phyloP scores from a whole-genome alignment of 192 early-diverging fungal species.

The Podila clonocystis region DNA sequence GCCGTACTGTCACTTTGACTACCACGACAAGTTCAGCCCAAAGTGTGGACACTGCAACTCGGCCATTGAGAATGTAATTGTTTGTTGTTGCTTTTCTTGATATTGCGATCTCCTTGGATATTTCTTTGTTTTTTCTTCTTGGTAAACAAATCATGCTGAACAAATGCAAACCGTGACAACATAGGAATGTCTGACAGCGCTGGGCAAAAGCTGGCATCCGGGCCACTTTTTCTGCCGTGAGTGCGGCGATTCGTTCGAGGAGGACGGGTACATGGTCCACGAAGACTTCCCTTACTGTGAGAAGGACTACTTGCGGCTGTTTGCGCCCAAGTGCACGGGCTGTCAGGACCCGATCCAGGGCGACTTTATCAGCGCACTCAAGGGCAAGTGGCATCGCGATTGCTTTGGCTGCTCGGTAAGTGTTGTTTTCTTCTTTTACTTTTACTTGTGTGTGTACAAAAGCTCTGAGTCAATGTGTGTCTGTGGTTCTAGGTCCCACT shows the following conservation, averaged over 20 bases:
- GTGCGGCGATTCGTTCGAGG: slow-evolving; percentile 63
- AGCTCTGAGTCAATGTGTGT: background rate
- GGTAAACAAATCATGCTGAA: background rate
- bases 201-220: slow-evolving; percentile 64
- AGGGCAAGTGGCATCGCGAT: slow-evolving; percentile 65
- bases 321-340: slow-evolving; percentile 62
- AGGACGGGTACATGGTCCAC: slow-evolving; percentile 61
- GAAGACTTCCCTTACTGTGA: slow-evolving; percentile 67
- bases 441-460: background rate
- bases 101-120: too few species aligned
- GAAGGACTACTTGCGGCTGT: slow-evolving; percentile 60
- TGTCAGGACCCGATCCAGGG: slow-evolving; percentile 60
- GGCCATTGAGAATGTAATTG: slow-evolving; percentile 63
- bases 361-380: slow-evolving; percentile 60
- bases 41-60: slow-evolving; percentile 66
- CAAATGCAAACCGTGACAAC: background rate
- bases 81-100: background rate
- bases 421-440: background rate
- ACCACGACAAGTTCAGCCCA: slow-evolving; percentile 62
- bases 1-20: slow-evolving; percentile 67
- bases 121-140: background rate
- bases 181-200: slow-evolving; percentile 56
- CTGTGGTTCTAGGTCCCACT: background rate
- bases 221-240: slow-evolving; percentile 70
- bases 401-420: slow-evolving; percentile 69